A percentile compares a stretch with the other conserved stretches of the same genome.
These are phyloP conservation scores for Neopestalotiopsis rosae DNA, from an alignment of 2,329 filamentous ascomycete genomes.

Conservation along the genomic window DNA sequence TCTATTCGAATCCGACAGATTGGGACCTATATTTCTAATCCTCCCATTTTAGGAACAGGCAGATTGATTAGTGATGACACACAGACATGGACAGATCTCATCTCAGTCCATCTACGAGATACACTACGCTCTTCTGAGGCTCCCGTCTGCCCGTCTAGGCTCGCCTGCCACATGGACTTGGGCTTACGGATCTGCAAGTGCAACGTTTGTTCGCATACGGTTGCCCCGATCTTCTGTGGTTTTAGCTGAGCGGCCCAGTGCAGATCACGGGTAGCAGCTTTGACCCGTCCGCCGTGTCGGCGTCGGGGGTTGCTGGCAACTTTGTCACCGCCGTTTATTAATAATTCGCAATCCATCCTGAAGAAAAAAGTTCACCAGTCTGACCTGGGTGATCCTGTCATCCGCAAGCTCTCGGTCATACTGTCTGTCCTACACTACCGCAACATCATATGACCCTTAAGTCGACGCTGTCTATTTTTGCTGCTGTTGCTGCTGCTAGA, in stretches of 20 bases:
- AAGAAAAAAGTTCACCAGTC: neutral
- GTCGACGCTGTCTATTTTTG: neutral
- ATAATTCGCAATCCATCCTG: slow-evolving; percentile 3
- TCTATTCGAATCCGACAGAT: neutral
- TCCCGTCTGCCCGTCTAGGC: neutral
- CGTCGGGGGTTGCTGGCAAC: neutral
- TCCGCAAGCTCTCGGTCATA: neutral
- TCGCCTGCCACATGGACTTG: neutral
- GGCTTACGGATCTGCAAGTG: neutral
- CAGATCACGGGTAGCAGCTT: neutral
- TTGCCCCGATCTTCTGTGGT: neutral
- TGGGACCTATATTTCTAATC: neutral
- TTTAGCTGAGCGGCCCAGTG: neutral
- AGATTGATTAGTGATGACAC: neutral
- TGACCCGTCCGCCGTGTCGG: neutral
- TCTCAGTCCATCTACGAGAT: too few relatives aligned
- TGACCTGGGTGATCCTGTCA: neutral
- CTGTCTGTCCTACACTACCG: neutral
- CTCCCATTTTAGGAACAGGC: neutral
- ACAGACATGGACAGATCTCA: neutral
- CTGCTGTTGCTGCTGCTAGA: neutral
- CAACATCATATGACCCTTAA: neutral
- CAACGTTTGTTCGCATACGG: neutral
- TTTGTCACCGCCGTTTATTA: neutral
- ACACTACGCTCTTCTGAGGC: too few relatives aligned